Base-by-base conservation (phyloP, 78 protist genomes). In the Dictyostelium capitatum region DNA sequence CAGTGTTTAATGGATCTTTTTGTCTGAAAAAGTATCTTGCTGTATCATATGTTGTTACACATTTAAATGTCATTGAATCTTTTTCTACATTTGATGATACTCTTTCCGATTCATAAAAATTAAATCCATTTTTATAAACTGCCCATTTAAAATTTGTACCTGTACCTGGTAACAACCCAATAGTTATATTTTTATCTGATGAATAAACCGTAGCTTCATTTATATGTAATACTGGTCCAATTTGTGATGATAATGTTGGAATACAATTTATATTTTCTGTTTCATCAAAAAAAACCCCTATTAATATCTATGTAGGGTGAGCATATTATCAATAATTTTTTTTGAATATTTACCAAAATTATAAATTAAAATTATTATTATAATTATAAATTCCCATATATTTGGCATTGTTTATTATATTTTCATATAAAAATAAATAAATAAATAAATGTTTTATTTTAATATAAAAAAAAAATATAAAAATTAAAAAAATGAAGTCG, bases 1-100 rank as follows among this genome's bases (percentile, higher is more conserved):
- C 93, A 0, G 93, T 87, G 46, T 87, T 87, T 8, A 54, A 9
- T 28, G 93, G 20, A 50, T 77, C 84, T 1, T 37, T 46, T 51
- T 87, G 93, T 17, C 30, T 59, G 12, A 87, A 50, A 28, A 20
- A 14, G 41, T 87, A 87, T 1, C 77, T 9, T 37, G 84, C 93
- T 30, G 47, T 43, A 74, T 87, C 93, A 37, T 77, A 77, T 0
- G 84, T 72, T n/a, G 80, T 87, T 5, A 87, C 93, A 65, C 93
- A 87, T 50, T 46, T 37, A 28, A 87, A 64, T 12, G 50, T 77
- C 0, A 80, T 47, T 50, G 93, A 30, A 23, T 79, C 70, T 17
- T 15, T 54, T 0, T 65, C 70, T 7, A 2, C 8, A 7, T 17
- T 54, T 6, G 47, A 11, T 5, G n/a, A 30, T 0, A 50, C 64